phyloP scores from a whole-genome alignment of 225 moss, liverwort and hornwort species.

The Physcomitrellopsis africana region DNA sequence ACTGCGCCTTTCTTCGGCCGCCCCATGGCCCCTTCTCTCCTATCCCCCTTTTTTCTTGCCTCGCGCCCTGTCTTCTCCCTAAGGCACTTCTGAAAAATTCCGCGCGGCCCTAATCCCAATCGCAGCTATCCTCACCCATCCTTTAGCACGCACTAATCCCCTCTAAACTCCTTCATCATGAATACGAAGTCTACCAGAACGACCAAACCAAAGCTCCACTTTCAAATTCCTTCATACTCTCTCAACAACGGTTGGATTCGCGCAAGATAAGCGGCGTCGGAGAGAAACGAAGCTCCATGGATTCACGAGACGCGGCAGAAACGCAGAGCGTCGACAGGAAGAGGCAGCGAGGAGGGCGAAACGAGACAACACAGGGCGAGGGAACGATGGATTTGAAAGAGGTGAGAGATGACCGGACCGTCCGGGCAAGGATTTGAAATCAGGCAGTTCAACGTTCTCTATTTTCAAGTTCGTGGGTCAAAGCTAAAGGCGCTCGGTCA shows the following conservation, averaged over 20 bases:
- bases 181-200: background rate
- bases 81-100: background rate
- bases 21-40: slow-evolving; percentile 29
- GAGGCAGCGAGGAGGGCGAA: background rate
- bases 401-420: background rate
- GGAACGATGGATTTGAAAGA: slow-evolving; percentile 25
- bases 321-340: background rate
- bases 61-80: background rate
- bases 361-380: background rate
- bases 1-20: slow-evolving; percentile 47
- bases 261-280: no score
- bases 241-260: slow-evolving; percentile 4
- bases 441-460: slow-evolving; percentile 26
- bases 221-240: background rate
- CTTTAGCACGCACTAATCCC: background rate
- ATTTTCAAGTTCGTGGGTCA: slow-evolving; percentile 1
- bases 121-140: background rate
- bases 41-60: background rate
- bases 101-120: background rate
- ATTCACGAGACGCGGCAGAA: background rate
- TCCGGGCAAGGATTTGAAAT: slow-evolving; percentile 26
- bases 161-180: background rate
- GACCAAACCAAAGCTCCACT: background rate
- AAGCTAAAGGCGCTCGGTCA: no score
- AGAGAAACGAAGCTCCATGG: background rate